These are phyloP conservation scores for Aspergillus sp. DNA, from an alignment of 2,329 filamentous ascomycete genomes.

Conservation along the genomic window DNA sequence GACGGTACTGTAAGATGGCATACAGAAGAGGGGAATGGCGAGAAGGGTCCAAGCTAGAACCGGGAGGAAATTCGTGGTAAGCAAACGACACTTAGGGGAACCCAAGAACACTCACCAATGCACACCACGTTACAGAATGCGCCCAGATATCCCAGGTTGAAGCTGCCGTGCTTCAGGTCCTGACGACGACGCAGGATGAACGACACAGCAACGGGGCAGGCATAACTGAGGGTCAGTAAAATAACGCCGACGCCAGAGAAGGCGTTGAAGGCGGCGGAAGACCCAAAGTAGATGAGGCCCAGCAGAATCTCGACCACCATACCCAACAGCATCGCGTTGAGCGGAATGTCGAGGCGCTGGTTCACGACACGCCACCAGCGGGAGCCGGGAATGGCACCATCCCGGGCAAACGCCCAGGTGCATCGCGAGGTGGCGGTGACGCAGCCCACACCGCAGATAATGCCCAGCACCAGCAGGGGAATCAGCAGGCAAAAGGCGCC, in stretches of 20 bases:
- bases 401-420: constrained; percentile 71
- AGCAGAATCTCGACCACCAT: constrained; percentile 68
- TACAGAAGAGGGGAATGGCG: constrained; percentile 68
- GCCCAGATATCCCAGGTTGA: constrained; percentile 61
- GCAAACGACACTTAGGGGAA: not conserved
- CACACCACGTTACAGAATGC: constrained; percentile 62
- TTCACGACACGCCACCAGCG: constrained; percentile 65
- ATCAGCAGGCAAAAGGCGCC: constrained; percentile 74
- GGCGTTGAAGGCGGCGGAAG: constrained; percentile 72
- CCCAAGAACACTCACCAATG: constrained; percentile 52
- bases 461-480: constrained; percentile 65
- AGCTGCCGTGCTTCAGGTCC: constrained; percentile 47
- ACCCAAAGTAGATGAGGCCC: constrained; percentile 77
- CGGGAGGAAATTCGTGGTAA: not conserved
- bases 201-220: constrained; percentile 64
- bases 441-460: constrained; percentile 70
- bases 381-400: constrained; percentile 69
- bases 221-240: constrained; percentile 70
- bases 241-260: constrained; percentile 79
- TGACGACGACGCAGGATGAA: constrained; percentile 57
- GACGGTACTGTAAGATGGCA: constrained; percentile 57
- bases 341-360: constrained; percentile 63
- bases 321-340: constrained; percentile 66
- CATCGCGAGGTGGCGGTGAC: constrained; percentile 70
- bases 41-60: constrained; percentile 58